These are phyloP conservation scores for Termitomyces sp. DNA, from an alignment of 768 basidiomycete species.

Conservation along the genomic window DNA sequence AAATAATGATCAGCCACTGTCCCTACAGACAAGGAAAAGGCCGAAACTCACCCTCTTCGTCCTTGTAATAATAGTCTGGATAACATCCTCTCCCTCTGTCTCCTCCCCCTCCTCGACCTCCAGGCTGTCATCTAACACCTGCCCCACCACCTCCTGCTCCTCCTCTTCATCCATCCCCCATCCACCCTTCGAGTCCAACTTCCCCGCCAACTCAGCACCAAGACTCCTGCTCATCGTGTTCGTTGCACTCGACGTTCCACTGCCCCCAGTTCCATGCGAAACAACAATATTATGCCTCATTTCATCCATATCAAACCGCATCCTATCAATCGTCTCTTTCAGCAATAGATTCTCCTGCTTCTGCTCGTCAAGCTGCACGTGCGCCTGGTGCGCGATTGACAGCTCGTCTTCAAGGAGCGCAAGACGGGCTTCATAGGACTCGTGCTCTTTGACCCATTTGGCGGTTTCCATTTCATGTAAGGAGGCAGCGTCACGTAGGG, in stretches of 20 bases:
- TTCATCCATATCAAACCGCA: conserved; percentile 93
- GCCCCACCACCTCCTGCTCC: conserved; percentile 30
- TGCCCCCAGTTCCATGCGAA: conserved; percentile 31
- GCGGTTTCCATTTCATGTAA: conserved; percentile 60
- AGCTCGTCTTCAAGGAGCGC: conserved; percentile 69
- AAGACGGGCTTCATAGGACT: conserved; percentile 68
- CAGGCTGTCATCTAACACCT: conserved; percentile 24
- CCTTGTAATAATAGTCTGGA: conserved; percentile 86
- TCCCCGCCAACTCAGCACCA: conserved; percentile 66
- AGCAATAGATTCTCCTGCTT: conserved; percentile 91
- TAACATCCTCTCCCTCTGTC: conserved; percentile 68
- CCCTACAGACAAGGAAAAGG: conserved; percentile 4
- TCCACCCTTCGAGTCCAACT: conserved; percentile 36
- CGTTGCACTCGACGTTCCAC: conserved; percentile 41
- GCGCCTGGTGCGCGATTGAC: conserved; percentile 59
- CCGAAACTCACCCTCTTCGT: conserved; percentile 56
- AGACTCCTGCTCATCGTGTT: conserved; percentile 68
- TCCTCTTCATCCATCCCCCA: conserved; percentile 36
- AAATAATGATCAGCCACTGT: conserved; percentile 9
- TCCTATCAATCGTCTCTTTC: conserved; percentile 94
- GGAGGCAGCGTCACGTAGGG: conserved; percentile 52
- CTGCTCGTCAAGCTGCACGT: conserved; percentile 79
- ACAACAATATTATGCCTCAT: conserved; percentile 51
- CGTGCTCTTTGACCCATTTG: conserved; percentile 65
- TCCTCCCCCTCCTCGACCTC: conserved; percentile 42